phyloP scores from a whole-genome alignment of 2,329 filamentous ascomycete species.

The Coniochaeta sp. region DNA sequence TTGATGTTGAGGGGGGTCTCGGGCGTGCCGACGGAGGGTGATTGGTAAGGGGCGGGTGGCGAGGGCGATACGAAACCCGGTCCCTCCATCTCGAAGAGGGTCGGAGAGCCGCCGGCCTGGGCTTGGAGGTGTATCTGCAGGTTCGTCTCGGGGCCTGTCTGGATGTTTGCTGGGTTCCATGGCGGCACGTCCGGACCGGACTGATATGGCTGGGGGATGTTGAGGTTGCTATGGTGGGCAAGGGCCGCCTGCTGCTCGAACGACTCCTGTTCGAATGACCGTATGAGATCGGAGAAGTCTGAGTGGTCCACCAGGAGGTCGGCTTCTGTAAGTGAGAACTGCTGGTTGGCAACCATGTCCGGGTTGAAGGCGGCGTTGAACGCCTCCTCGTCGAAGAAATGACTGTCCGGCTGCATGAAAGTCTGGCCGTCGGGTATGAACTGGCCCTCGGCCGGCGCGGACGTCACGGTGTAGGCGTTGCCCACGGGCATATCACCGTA shows the following conservation, averaged over 20 bases:
- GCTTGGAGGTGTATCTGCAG: conserved; percentile 21
- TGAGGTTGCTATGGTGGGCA: conserved; percentile 17
- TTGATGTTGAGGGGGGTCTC: conserved; percentile 9
- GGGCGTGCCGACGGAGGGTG: conserved; percentile 14
- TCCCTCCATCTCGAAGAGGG: conserved; percentile 32
- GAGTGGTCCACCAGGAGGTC: neutral
- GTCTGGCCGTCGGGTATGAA: neutral
- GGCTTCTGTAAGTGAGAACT: neutral
- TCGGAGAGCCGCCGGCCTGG: conserved; percentile 21
- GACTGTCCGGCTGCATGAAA: neutral
- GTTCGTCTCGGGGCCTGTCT: too few species aligned
- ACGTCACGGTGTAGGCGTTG: conserved; percentile 9
- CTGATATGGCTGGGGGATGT: conserved; percentile 30
- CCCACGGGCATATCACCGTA: conserved; percentile 21
- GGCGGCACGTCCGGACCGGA: conserved; percentile 28
- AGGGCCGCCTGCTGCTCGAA: neutral
- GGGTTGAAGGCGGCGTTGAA: neutral
- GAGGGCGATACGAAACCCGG: conserved; percentile 21
- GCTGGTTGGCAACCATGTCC: neutral
- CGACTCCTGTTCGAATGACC: neutral
- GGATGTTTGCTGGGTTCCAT: conserved; percentile 33
- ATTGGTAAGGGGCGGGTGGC: conserved; percentile 23
- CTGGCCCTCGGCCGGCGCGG: conserved; percentile 17
- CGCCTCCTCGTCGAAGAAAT: neutral
- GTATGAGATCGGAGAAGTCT: neutral